Percentiles rank a stretch among this genome's conserved stretches.
phyloP scores from a whole-genome alignment of 2,329 filamentous ascomycete genomes.

The Microsporum canis region DNA sequence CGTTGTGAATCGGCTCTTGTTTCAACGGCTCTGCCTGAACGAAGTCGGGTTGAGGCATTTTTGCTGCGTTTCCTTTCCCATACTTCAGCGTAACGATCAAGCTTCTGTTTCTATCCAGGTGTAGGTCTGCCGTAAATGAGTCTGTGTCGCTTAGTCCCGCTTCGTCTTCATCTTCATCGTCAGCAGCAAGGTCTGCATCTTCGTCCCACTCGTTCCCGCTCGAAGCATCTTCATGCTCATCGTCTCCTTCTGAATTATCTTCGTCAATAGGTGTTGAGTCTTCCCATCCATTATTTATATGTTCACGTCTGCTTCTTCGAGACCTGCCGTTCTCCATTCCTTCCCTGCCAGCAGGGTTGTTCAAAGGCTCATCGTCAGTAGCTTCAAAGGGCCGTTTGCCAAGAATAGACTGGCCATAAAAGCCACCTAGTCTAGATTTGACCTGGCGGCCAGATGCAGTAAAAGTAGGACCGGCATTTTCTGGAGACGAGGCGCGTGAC shows the following conservation, averaged over 20 bases:
- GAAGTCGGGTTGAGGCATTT: neutral
- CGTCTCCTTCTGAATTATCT: slow-evolving; percentile 49
- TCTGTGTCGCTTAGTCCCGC: slow-evolving; percentile 35
- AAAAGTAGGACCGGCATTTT: slow-evolving; percentile 51
- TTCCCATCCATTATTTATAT: neutral
- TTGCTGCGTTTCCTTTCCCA: neutral
- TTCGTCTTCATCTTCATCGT: slow-evolving; percentile 35
- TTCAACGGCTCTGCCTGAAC: no score
- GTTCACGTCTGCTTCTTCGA: slow-evolving; percentile 22
- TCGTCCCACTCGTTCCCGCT: slow-evolving; percentile 60
- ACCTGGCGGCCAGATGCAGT: slow-evolving; percentile 86
- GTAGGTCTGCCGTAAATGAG: slow-evolving; percentile 24
- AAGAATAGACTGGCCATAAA: slow-evolving; percentile 46
- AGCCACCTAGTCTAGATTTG: slow-evolving; percentile 41
- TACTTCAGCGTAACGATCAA: slow-evolving; percentile 61
- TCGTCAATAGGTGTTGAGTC: slow-evolving; percentile 17
- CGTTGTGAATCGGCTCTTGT: neutral
- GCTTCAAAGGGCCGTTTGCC: slow-evolving; percentile 41
- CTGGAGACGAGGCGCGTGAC: slow-evolving; percentile 59
- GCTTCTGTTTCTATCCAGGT: slow-evolving; percentile 47
- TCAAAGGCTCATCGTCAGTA: slow-evolving; percentile 32
- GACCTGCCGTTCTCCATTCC: slow-evolving; percentile 32
- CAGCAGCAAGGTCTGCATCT: slow-evolving; percentile 56
- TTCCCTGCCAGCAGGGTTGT: slow-evolving; percentile 36
- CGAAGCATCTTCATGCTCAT: slow-evolving; percentile 50